Conservation (phyloP, 2,329 filamentous ascomycete species). For the Lachnellula arida region DNA sequence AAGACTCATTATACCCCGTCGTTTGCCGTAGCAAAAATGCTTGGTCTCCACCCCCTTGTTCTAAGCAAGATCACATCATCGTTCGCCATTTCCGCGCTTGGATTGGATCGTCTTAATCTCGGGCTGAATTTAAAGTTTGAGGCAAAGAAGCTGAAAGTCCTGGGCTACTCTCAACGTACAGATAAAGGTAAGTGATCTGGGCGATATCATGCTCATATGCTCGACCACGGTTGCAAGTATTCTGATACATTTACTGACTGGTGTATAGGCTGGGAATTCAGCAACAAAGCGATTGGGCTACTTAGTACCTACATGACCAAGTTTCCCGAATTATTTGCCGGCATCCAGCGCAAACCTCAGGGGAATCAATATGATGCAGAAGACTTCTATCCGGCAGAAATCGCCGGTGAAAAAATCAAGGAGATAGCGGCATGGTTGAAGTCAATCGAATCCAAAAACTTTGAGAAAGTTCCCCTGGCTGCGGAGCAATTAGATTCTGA, state of each 20-base stretch:
- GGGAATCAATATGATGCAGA: slow-evolving; percentile 79
- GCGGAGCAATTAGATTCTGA: slow-evolving; percentile 94
- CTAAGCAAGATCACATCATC: slow-evolving; percentile 95
- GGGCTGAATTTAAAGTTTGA: slow-evolving; percentile 97
- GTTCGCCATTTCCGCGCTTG: slow-evolving; percentile 79
- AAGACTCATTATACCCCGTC: slow-evolving; percentile 77
- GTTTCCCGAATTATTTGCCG: slow-evolving; percentile 93
- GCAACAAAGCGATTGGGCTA: slow-evolving; percentile 72
- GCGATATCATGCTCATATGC: not conserved
- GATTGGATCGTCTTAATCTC: slow-evolving; percentile 72
- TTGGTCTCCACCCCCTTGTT: slow-evolving; percentile 78
- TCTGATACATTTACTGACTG: too few relatives aligned
- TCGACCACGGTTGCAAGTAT: too few relatives aligned
- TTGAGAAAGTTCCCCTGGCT: slow-evolving; percentile 93
- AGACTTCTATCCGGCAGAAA: slow-evolving; percentile 74
- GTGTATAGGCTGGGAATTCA: slow-evolving; percentile 83
- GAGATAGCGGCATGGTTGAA: slow-evolving; percentile 95
- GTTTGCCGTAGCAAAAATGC: slow-evolving; percentile 77
- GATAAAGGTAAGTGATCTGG: slow-evolving; percentile 39
- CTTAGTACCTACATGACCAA: slow-evolving; percentile 85
- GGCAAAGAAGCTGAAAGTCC: slow-evolving; percentile 87
- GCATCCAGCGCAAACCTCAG: slow-evolving; percentile 78
- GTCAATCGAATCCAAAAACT: slow-evolving; percentile 81
- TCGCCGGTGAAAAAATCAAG: slow-evolving; percentile 77
- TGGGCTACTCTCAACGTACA: slow-evolving; percentile 88